phyloP scores from a whole-genome alignment of 1,284 basidiomycete genomes.

The Puccinia sorghi region DNA sequence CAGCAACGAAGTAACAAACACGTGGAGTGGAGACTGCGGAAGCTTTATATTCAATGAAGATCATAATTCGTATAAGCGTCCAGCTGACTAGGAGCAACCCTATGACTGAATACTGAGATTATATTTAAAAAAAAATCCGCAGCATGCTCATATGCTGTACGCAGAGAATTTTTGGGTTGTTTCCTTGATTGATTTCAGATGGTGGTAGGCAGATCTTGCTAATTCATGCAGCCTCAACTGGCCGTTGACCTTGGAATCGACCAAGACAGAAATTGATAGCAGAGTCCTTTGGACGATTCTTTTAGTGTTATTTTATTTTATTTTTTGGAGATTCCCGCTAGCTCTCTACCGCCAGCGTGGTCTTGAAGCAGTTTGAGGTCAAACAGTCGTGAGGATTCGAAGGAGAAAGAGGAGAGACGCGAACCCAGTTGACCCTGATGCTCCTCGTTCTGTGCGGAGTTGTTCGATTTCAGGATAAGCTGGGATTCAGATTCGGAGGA shows the following conservation, averaged over 20 bases:
- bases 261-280: background rate
- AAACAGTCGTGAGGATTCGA: background rate
- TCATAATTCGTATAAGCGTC: too few relatives aligned
- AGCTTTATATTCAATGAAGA: background rate
- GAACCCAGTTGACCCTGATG: background rate
- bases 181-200: background rate
- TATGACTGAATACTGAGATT: too few relatives aligned
- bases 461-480: background rate
- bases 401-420: background rate
- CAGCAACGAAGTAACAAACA: background rate
- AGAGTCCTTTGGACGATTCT: slow-evolving; percentile 10
- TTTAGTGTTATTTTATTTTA: background rate
- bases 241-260: too few relatives aligned
- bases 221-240: background rate
- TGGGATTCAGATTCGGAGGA: background rate
- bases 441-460: background rate
- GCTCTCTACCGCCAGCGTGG: background rate
- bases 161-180: background rate
- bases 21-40: background rate
- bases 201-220: background rate
- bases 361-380: background rate
- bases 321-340: background rate
- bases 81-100: background rate
- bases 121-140: background rate
- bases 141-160: background rate